Evolutionary conservation across 768 basidiomycete genomes (phyloP).

Genomic region (Dioszegia aurantiaca): DNA sequence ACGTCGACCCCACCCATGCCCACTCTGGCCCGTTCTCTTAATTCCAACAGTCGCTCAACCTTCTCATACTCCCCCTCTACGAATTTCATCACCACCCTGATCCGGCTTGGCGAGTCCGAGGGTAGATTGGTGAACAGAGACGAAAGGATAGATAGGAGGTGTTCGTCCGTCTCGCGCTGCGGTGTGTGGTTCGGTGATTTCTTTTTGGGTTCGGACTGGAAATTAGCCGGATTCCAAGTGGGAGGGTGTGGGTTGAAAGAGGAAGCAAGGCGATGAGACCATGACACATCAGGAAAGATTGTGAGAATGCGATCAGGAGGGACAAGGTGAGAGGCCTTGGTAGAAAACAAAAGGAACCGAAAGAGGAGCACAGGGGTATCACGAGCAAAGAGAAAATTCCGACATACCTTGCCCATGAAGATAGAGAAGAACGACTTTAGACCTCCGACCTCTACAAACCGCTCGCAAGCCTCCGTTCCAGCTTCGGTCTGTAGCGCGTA

Average conservation of each 20-base stretch:
- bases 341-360: not conserved
- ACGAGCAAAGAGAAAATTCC: not conserved
- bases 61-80: slow-evolving; percentile 92
- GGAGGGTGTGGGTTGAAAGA: not conserved
- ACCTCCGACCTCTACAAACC: slow-evolving; percentile 82
- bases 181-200: slow-evolving; percentile 60
- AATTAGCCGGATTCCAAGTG: not conserved
- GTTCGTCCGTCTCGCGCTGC: slow-evolving; percentile 71
- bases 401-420: slow-evolving; percentile 85
- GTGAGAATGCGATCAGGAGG: too few relatives aligned
- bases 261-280: too few relatives aligned
- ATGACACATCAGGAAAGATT: too few relatives aligned
- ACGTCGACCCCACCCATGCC: slow-evolving; percentile 64
- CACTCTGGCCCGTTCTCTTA: slow-evolving; percentile 67
- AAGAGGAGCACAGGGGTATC: not conserved
- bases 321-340: not conserved
- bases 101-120: slow-evolving; percentile 77
- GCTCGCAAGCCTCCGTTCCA: slow-evolving; percentile 69
- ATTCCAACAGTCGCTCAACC: slow-evolving; percentile 84
- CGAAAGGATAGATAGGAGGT: slow-evolving; percentile 85
- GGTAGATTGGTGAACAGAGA: slow-evolving; percentile 84
- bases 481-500: slow-evolving; percentile 76
- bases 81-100: slow-evolving; percentile 85
- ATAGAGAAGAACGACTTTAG: slow-evolving; percentile 84
- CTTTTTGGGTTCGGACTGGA: slow-evolving; percentile 58